Evolutionary conservation across 345 rosid genomes (phyloP).

Genomic region (Microthlaspi erraticum): DNA sequence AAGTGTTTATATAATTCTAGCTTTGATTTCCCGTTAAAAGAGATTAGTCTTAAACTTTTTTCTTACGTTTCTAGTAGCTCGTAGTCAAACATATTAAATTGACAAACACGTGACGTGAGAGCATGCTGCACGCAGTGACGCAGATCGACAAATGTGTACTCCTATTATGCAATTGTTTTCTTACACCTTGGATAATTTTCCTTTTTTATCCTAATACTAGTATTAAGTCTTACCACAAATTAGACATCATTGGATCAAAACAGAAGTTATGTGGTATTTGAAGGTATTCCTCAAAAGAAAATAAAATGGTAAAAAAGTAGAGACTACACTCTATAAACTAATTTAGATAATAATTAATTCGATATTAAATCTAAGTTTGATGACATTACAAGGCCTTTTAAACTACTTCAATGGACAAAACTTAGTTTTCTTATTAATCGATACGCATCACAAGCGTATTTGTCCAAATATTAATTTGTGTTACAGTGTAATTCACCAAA

Average conservation of each 20-base stretch:
- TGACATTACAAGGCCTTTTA: neutral
- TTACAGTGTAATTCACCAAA: neutral
- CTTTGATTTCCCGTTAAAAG: neutral
- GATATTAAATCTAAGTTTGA: neutral
- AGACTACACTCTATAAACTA: neutral
- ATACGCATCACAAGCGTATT: neutral
- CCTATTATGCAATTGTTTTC: no score
- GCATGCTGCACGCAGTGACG: neutral
- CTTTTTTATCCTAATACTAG: no score
- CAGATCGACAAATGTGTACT: no score
- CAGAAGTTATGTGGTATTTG: no score
- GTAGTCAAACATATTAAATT: constrained; percentile 32
- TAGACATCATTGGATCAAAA: neutral
- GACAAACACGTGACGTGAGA: constrained; percentile 34
- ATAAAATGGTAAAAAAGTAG: neutral
- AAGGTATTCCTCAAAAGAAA: neutral
- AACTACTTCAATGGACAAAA: neutral
- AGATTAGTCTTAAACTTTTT: neutral
- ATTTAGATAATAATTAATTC: neutral
- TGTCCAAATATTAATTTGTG: neutral
- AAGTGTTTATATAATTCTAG: neutral
- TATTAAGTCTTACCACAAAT: neutral
- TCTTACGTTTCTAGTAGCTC: constrained; percentile 9
- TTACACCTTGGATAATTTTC: no score
- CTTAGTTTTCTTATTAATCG: neutral